phyloP scores from a whole-genome alignment of 805 yeast species.

The Kodamaea restingae region DNA sequence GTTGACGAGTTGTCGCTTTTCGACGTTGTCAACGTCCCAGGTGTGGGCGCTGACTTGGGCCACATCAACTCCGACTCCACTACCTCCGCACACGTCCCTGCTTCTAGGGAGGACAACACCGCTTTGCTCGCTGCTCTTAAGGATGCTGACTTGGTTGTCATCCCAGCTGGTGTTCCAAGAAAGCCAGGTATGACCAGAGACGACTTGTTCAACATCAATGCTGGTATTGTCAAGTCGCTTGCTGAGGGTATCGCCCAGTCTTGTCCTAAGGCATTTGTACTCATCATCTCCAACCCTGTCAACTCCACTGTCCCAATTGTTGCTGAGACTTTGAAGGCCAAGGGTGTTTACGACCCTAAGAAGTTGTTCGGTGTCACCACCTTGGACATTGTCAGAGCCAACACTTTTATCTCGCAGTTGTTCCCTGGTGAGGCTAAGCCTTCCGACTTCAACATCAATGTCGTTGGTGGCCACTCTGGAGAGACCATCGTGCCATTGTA shows the following conservation, averaged over 20 bases:
- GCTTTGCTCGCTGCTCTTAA: slow-evolving; percentile 43
- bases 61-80: slow-evolving; percentile 71
- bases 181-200: slow-evolving; percentile 95
- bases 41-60: slow-evolving; percentile 84
- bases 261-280: slow-evolving; percentile 72
- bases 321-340: slow-evolving; percentile 68
- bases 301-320: slow-evolving; percentile 91
- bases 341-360: slow-evolving; percentile 65
- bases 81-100: slow-evolving; percentile 60
- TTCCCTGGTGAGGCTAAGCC: slow-evolving; percentile 41
- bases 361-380: slow-evolving; percentile 86
- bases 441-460: slow-evolving; percentile 61
- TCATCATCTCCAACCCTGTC: slow-evolving; percentile 89
- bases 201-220: slow-evolving; percentile 80
- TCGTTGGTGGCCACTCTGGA: slow-evolving; percentile 94
- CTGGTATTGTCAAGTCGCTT: slow-evolving; percentile 70
- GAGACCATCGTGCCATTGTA: slow-evolving; percentile 88
- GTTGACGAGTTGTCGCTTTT: slow-evolving; percentile 67
- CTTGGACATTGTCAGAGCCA: slow-evolving; percentile 82
- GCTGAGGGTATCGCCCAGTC: slow-evolving; percentile 69
- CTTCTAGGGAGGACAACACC: slow-evolving; percentile 45
- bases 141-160: slow-evolving; percentile 47
- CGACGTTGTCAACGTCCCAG: slow-evolving; percentile 81
- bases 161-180: slow-evolving; percentile 90
- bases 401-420: slow-evolving; percentile 67